Percentiles rank a stretch among this genome's conserved stretches.
phyloP scores from a whole-genome alignment of 2,329 filamentous ascomycete genomes.

The Monosporascus cannonballus region DNA sequence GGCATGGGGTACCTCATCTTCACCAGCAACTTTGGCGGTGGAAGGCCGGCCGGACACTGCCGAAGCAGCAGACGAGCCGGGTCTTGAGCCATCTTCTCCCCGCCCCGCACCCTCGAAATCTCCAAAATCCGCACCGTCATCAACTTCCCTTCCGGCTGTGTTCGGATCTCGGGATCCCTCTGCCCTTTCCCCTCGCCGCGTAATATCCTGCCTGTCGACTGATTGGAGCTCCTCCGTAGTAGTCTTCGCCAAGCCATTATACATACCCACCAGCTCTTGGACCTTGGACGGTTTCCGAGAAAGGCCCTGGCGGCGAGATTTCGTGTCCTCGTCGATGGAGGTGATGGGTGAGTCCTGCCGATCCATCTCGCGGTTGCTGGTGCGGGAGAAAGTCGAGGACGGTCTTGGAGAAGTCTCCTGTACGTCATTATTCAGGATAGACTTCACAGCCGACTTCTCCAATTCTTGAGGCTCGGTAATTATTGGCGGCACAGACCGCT shows the following conservation, averaged over 20 bases:
- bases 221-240: conserved; percentile 20
- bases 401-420: conserved; percentile 19
- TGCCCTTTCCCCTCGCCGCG: conserved; percentile 2
- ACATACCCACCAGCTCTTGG: conserved; percentile 44
- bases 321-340: conserved; percentile 36
- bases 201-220: conserved; percentile 3
- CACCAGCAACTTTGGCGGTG: conserved; percentile 12
- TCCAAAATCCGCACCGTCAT: conserved; percentile 10
- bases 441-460: conserved; percentile 1
- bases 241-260: conserved; percentile 36
- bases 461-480: not conserved
- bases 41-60: conserved; percentile 6
- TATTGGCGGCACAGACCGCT: not conserved
- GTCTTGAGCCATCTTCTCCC: conserved; percentile 1
- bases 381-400: conserved; percentile 21
- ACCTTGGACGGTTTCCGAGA: conserved; percentile 38
- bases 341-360: conserved; percentile 38
- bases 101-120: conserved; percentile 25
- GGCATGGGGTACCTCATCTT: not conserved
- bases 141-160: conserved; percentile 1
- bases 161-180: conserved; percentile 5
- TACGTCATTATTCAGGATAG: conserved; percentile 7
- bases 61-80: not conserved
- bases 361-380: conserved; percentile 23
- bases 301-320: conserved; percentile 13